Evolutionary conservation across 2,329 filamentous ascomycete genomes (phyloP), one percentile per base, ranked within the genome.

Genomic region (Aspergillus pseudonomiae): DNA sequence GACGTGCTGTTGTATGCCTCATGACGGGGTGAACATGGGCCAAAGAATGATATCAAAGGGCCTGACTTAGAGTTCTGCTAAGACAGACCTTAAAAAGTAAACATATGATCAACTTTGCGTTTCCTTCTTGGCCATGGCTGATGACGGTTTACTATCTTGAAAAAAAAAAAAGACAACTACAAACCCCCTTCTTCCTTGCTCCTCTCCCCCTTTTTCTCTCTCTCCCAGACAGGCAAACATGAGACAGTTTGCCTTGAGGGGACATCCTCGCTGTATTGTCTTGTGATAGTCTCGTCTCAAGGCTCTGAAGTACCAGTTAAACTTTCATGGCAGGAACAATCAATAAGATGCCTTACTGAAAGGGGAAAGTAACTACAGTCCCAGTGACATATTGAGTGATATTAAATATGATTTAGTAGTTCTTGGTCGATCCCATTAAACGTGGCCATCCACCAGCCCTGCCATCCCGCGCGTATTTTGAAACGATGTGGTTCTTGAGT

Each of bases 401-500:
- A 34, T 45, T 55, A 41, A 28, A 30, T 54, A 32, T 46, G 39
- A 41, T 41, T 54, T 60, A 59, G 21, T 56, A 53, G 56, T 56
- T 61, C 55, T 60, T 54, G 59, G 55, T 55, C 50, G 62, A 64
- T 64, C 62, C 32, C 55, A 46, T 62, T 41, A 48, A 62, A 64
- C 59, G 53, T 62, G 55, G 58, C 16, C 45, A 43, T 45, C 61
- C n/a, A 59, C 58, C 62, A 54, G 59, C 43, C 55, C 34, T 65
- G 59, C 56, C 57, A 59, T 64, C 52, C 63, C 54, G 59, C 50
- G 57, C 56, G 60, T 19, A n/a, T 45, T 61, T 19, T 64, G 53
- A 60, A 62, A 64, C 62, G 57, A 60, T 41, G 59, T 61, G 55
- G 64, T 64, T 64, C 61, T 64, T 43, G 45, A 64, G 59, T 34